Base-by-base conservation (phyloP, 139 green algal species). In the Raphidocelis subcapitata region DNA sequence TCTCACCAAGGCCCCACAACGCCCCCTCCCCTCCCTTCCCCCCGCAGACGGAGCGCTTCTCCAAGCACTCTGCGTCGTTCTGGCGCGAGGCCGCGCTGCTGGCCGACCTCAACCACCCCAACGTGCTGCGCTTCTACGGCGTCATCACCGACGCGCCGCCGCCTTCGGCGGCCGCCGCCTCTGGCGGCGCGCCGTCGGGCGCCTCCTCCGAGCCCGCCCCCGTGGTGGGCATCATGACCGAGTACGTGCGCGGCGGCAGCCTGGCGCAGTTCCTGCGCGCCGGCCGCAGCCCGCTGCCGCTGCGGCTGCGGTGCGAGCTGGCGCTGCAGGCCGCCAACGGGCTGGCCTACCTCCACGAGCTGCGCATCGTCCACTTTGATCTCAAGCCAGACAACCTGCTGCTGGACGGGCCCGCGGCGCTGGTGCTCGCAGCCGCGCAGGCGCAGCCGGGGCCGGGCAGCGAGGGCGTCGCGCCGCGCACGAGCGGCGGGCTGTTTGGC, bases 331-430 rank as follows among this genome's bases (percentile, higher is more conserved):
- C 90, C 1, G 82, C 85, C 16, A 85, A 90, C 60, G 93, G 93
- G 59, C 92, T 98, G 86, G 89, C 91, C 0, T 97, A 96, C 87
- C 87, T 97, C 28, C 93, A 97, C 80, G 83, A 87, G 44, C 85
- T 91, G 76, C 80, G 84, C n/a, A 85, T 97, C 24, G 92, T 98
- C 29, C 93, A 98, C 81, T 97, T 98, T 73, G 93, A 98, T 76
- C 89, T 98, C 37, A 84, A 81, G 84, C 89, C 89, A 12, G 93
- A 98, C 84, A 98, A 98, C 84, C 80, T 98, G 74, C 88, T 98
- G 67, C 83, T 97, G 35, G 94, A 94, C 37, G 85, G 81, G 15
- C 72, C 72, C 44, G 59, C 36, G 5, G 54, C 72, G 5, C 47
- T 66, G n/a, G 72, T 72, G 23, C 55, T 36, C 4, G 52, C 63